Evolutionary conservation across 2,329 filamentous ascomycete genomes (phyloP).

Genomic region (Neurospora sp.): DNA sequence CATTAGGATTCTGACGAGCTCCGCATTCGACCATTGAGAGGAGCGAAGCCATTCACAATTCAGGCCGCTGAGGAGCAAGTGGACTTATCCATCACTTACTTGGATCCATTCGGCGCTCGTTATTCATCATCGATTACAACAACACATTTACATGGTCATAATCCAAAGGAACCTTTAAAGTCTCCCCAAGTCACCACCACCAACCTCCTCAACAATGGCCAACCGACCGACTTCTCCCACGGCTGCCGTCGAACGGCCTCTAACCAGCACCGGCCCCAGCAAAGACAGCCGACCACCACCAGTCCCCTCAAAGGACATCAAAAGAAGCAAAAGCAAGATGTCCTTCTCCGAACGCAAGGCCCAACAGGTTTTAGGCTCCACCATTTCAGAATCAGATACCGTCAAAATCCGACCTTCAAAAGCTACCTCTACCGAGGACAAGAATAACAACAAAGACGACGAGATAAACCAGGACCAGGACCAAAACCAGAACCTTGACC

Average conservation of each 20-base stretch:
- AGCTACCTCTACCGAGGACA: not conserved
- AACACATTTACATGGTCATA: not conserved
- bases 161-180: not conserved
- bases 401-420: not conserved
- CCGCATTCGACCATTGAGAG: not conserved
- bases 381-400: not conserved
- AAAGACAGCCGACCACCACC: not conserved
- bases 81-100: not conserved
- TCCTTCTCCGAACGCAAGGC: not conserved
- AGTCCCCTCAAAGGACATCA: not conserved
- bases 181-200: not conserved
- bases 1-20: not conserved
- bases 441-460: not conserved
- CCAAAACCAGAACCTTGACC: not conserved
- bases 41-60: not conserved
- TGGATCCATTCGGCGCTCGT: not conserved
- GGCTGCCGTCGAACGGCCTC: not conserved
- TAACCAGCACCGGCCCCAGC: not conserved
- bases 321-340: not conserved
- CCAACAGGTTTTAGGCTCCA: not conserved
- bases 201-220: not conserved
- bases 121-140: not conserved
- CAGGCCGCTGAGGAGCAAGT: not conserved
- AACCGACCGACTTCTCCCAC: not conserved
- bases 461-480: not conserved